Evolutionary conservation across 108 stramenopile species (phyloP).

Genomic region (Cyclotella choctawhatcheeana): DNA sequence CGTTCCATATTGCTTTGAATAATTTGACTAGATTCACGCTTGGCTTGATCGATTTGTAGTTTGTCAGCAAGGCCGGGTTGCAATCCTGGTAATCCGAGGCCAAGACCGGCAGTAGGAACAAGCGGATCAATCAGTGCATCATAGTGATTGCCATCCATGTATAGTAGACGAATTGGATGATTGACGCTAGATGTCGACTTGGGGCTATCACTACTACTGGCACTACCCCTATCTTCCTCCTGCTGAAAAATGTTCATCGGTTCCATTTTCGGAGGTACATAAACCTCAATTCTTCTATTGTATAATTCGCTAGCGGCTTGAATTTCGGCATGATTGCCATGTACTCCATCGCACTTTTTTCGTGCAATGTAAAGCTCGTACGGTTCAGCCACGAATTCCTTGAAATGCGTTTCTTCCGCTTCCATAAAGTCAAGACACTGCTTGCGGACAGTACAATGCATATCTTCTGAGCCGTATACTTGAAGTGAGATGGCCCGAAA

Average conservation of each 20-base stretch:
- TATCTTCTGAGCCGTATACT: constrained; percentile 91
- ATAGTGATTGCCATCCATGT: constrained; percentile 90
- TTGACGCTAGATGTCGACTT: constrained; percentile 36
- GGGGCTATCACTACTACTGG: neutral
- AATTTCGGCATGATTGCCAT: constrained; percentile 97
- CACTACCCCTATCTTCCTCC: constrained; percentile 54
- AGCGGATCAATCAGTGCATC: constrained; percentile 84
- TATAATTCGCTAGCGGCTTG: constrained; percentile 96
- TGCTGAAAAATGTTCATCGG: constrained; percentile 89
- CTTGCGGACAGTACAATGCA: constrained; percentile 84
- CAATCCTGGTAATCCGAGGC: constrained; percentile 79
- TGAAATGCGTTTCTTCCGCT: constrained; percentile 67
- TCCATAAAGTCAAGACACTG: constrained; percentile 94
- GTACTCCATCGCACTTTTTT: constrained; percentile 85
- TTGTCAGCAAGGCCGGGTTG: constrained; percentile 83
- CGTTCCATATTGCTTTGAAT: constrained; percentile 64
- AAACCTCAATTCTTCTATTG: constrained; percentile 93
- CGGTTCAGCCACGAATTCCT: constrained; percentile 81
- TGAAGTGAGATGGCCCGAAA: constrained; percentile 95
- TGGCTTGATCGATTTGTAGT: constrained; percentile 77
- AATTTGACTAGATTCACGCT: constrained; percentile 58
- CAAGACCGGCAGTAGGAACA: constrained; percentile 82
- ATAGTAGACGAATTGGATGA: constrained; percentile 77
- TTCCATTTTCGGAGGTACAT: constrained; percentile 62
- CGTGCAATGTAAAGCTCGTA: constrained; percentile 77